A percentile compares a stretch with the other conserved stretches of the same genome.
Conservation (phyloP, 2,329 filamentous ascomycete genomes). For the Ceratocystis variospora region DNA sequence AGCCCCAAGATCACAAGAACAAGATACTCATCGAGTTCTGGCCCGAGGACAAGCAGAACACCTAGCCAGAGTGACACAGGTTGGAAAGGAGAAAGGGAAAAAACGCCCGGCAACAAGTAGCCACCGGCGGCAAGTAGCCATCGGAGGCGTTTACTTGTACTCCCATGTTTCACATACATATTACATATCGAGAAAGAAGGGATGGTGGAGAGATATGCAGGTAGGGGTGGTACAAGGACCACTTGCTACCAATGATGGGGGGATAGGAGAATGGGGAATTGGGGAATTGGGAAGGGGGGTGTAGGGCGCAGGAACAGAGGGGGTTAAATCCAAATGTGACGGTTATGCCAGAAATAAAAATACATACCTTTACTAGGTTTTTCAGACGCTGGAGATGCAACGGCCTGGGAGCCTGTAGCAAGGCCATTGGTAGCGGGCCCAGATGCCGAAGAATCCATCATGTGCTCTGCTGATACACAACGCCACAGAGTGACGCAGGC, state of each 20-base stretch:
- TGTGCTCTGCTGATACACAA: not conserved
- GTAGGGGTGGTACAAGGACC: not conserved
- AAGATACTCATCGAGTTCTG: not conserved
- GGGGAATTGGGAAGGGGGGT: not conserved
- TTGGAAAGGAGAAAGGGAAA: not conserved
- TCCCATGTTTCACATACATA: not conserved
- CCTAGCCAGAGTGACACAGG: not conserved
- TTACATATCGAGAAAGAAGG: not conserved
- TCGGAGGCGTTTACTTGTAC: not conserved
- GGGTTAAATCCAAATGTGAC: not conserved
- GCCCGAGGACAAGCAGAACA: not conserved
- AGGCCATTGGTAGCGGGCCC: constrained; percentile 3
- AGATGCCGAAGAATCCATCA: not conserved
- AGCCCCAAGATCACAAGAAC: not conserved
- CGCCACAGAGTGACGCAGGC: not conserved
- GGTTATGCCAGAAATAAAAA: not conserved
- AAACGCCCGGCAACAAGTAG: not conserved
- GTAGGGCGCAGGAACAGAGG: not conserved
- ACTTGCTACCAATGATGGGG: not conserved
- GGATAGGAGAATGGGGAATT: no score
- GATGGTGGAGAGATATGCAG: not conserved
- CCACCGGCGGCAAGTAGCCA: not conserved
- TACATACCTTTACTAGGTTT: constrained; percentile 18
- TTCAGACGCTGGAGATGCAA: constrained; percentile 9
- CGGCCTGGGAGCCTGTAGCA: constrained; percentile 10